These are phyloP conservation scores for Phyllosticta citrichinensis DNA, from an alignment of 2,329 filamentous ascomycete genomes.

Conservation along the genomic window DNA sequence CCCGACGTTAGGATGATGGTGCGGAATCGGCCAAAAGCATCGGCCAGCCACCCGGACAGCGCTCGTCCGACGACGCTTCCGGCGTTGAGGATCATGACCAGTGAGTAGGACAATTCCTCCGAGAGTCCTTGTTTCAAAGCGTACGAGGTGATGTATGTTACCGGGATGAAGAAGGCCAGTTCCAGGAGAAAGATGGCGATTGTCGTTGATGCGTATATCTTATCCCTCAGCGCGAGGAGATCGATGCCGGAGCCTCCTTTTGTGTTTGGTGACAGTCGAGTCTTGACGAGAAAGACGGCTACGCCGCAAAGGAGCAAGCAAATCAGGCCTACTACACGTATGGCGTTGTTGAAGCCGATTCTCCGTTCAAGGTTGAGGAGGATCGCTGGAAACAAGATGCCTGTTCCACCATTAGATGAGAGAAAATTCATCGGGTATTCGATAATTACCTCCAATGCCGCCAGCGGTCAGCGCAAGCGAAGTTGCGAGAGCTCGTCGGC, in stretches of 20 bases:
- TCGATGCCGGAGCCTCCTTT: slow-evolving; percentile 1
- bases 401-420: too few relatives aligned
- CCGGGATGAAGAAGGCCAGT: slow-evolving; percentile 7
- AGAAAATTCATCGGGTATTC: too few relatives aligned
- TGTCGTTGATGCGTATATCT: not conserved
- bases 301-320: slow-evolving; percentile 23
- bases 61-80: slow-evolving; percentile 38
- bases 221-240: slow-evolving; percentile 2
- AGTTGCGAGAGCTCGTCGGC: slow-evolving; percentile 26
- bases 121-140: not conserved
- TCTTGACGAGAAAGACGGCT: slow-evolving; percentile 26
- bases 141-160: slow-evolving; percentile 7
- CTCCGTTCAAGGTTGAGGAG: slow-evolving; percentile 22
- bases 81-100: slow-evolving; percentile 9
- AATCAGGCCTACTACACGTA: slow-evolving; percentile 31
- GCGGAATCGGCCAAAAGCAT: slow-evolving; percentile 42
- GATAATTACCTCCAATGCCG: slow-evolving; percentile 18
- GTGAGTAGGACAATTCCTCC: not conserved
- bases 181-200: slow-evolving; percentile 8
- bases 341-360: slow-evolving; percentile 28
- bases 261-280: slow-evolving; percentile 11
- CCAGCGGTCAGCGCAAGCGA: slow-evolving; percentile 31
- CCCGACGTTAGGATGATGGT: slow-evolving; percentile 35
- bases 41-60: slow-evolving; percentile 40
- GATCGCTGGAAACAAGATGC: slow-evolving; percentile 28